Percentiles rank a stretch among this genome's conserved stretches.
phyloP scores from a whole-genome alignment of 768 basidiomycete genomes.

The Porphyrellus cyaneotinctus region DNA sequence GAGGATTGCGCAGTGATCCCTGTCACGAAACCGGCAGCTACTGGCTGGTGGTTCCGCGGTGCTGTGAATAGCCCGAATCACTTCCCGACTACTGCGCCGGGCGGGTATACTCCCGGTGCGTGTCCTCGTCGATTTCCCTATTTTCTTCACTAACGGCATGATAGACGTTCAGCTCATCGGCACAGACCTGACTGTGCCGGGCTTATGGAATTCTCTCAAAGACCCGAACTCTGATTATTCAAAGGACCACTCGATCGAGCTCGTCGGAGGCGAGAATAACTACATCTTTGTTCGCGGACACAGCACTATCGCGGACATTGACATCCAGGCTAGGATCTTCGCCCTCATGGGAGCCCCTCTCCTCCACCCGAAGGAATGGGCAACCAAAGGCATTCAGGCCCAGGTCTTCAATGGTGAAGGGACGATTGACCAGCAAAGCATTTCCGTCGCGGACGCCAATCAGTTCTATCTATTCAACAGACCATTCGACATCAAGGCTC shows the following conservation, averaged over 20 bases:
- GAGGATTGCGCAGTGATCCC: background rate
- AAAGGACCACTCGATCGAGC: background rate
- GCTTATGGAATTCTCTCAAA: background rate
- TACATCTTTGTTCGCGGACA: conserved; percentile 11
- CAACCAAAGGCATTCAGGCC: background rate
- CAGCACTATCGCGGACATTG: conserved; percentile 9
- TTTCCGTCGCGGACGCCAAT: background rate
- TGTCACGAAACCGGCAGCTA: conserved; percentile 7
- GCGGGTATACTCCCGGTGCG: conserved; percentile 1
- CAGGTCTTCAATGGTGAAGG: background rate
- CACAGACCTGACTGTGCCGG: background rate
- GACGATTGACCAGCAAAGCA: background rate
- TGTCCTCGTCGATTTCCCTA: background rate
- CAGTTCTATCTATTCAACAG: too few species aligned
- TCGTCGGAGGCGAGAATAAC: conserved; percentile 3
- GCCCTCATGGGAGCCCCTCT: background rate
- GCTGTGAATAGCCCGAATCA: background rate
- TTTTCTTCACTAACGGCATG: background rate
- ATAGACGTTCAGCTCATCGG: conserved; percentile 9
- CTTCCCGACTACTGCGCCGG: background rate
- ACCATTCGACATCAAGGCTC: too few species aligned
- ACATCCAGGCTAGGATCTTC: conserved; percentile 5
- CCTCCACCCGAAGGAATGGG: background rate
- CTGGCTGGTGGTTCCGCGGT: conserved; percentile 11
- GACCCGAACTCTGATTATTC: conserved; percentile 1